These are phyloP conservation scores for Raphidocelis subcapitata DNA, from an alignment of 139 green algal genomes.

Conservation along the genomic window DNA sequence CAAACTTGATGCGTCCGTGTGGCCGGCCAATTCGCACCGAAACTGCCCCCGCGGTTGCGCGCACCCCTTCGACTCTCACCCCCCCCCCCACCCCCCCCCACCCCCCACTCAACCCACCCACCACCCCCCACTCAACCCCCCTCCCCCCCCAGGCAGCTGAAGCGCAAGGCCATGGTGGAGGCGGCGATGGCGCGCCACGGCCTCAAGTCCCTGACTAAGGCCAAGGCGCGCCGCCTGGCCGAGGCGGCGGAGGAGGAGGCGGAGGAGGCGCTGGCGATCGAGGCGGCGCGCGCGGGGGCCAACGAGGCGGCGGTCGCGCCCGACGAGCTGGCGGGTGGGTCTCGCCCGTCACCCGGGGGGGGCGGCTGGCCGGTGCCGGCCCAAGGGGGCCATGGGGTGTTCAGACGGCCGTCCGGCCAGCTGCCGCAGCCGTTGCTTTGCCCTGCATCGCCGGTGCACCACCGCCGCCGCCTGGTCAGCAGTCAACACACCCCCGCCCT, in stretches of 20 bases:
- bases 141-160: constrained; percentile 37
- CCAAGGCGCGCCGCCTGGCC: constrained; percentile 30
- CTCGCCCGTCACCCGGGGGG: not conserved
- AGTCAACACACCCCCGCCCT: no score
- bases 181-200: constrained; percentile 79
- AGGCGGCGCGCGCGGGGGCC: constrained; percentile 30
- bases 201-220: constrained; percentile 68
- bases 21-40: no score
- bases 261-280: constrained; percentile 60
- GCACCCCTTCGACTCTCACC: no score
- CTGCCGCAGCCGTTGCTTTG: not conserved
- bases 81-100: no score
- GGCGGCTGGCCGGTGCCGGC: no score
- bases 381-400: no score
- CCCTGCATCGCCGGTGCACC: not conserved
- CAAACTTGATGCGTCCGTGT: no score
- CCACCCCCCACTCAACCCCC: no score
- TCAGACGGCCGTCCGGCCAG: not conserved
- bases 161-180: constrained; percentile 63
- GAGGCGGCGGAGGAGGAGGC: constrained; percentile 77
- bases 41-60: no score
- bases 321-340: constrained; percentile 57
- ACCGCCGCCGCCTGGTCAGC: no score
- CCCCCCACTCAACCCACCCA: no score
- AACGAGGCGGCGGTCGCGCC: constrained; percentile 60